Evolutionary conservation across 805 yeast species (phyloP), one percentile per base, ranked within the genome.

Genomic region (Candida boleticola): DNA sequence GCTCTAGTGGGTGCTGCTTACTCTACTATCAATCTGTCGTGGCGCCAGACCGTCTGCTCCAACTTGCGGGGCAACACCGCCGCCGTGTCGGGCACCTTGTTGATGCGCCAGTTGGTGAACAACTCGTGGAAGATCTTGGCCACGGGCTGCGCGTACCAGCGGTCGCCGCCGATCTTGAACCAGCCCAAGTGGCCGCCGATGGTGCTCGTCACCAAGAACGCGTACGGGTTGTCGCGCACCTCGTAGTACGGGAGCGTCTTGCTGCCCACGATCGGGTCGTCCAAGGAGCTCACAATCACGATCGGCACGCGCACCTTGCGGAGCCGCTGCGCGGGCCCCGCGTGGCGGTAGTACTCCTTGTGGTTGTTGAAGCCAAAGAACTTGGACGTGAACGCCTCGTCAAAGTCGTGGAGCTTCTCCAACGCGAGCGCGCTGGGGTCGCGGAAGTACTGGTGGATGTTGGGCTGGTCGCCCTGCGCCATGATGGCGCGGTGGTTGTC

Each of bases 151-250:
- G 72, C 54, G 47, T 70, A 66, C 74, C 74, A 71, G 35, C 75
- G 51, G 20, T 50, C 46, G 21, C 64, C 57, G 23, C 47, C 50
- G 30, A 44, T 40, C 38, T 61, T 60, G 45, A 68, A 71, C 75
- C 74, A 71, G 2, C 76, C 85, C 54, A 83, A 70, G 57, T 85
- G 93, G 5, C 92, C 92, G 48, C 93, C 93, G 11, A 80, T 55
- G 40, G 81, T 77, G 1, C 88, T 76, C 36, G 77, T 74, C 4
- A 79, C 66, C 60, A 82, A 61, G 25, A 76, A 65, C 20, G 81
- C 61, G 53, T 75, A 80, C 13, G 89, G 89, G 46, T 83, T 83
- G 23, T 67, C 60, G 29, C 55, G 46, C 16, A 76, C 72, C 42
- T 80, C 85, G 3, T 56, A 40, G 18, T 46, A 44, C 7, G 90